Evolutionary conservation across 176 grass and related monocot species (phyloP).

Genomic region (Paspalum vaginatum): DNA sequence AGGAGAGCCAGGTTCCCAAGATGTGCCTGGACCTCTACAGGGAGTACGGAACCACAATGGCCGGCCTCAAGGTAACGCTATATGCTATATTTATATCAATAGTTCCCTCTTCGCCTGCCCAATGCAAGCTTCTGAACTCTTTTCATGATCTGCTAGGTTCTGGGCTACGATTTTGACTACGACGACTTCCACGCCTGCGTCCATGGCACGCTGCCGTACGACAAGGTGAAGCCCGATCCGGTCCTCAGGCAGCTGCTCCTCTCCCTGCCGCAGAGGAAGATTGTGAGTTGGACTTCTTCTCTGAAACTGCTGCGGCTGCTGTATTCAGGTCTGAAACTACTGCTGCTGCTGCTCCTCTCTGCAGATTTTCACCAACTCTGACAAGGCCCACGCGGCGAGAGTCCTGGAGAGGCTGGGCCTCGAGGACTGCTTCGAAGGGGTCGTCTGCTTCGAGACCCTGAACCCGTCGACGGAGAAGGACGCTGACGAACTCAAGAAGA

Average conservation of each 20-base stretch:
- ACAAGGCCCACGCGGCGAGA: slow-evolving; percentile 64
- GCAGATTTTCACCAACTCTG: slow-evolving; percentile 93
- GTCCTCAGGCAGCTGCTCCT: slow-evolving; percentile 74
- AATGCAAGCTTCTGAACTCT: not conserved
- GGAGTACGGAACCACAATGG: slow-evolving; percentile 93
- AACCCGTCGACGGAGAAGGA: slow-evolving; percentile 41
- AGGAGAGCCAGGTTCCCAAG: slow-evolving; percentile 66
- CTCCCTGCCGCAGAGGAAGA: slow-evolving; percentile 85
- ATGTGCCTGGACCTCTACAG: slow-evolving; percentile 94
- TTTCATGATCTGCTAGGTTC: slow-evolving; percentile 26
- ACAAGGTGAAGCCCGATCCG: slow-evolving; percentile 77
- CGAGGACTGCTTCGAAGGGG: slow-evolving; percentile 89
- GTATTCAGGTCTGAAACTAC: too few species aligned
- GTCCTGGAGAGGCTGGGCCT: slow-evolving; percentile 76
- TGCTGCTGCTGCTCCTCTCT: not conserved
- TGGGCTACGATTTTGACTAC: slow-evolving; percentile 76
- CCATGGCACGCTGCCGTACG: slow-evolving; percentile 80
- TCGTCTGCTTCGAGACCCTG: slow-evolving; percentile 96
- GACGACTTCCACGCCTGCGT: slow-evolving; percentile 84
- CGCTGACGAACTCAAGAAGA: not conserved
- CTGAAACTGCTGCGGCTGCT: too few species aligned
- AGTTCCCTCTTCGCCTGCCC: not conserved
- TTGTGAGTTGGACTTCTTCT: slow-evolving; percentile 43
- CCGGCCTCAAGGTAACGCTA: slow-evolving; percentile 92
- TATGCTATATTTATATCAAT: too few species aligned